Percentiles rank a stretch among this genome's conserved stretches.
These are phyloP conservation scores for Dothistroma septosporum DNA, from an alignment of 2,329 filamentous ascomycete species.

Conservation along the genomic window DNA sequence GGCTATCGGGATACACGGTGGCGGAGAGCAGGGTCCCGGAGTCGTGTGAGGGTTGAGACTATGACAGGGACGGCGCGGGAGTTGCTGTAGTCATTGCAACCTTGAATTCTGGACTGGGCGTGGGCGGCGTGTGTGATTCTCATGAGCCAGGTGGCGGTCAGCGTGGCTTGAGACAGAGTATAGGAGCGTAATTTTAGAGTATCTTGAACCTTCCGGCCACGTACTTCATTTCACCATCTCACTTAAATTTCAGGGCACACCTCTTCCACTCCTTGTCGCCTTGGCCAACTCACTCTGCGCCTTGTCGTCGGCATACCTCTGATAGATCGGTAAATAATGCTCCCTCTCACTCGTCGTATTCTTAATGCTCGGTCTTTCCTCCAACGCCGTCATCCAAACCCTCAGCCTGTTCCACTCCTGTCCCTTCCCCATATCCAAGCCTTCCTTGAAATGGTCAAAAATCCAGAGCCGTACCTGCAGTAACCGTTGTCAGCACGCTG, in stretches of 20 bases:
- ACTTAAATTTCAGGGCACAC: conserved; percentile 52
- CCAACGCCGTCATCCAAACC: conserved; percentile 59
- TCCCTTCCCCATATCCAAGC: conserved; percentile 47
- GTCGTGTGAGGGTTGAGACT: background rate
- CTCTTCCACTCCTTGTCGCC: conserved; percentile 54
- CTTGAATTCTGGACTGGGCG: too few relatives aligned
- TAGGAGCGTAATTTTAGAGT: too few relatives aligned
- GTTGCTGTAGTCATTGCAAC: too few relatives aligned
- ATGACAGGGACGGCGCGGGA: too few relatives aligned
- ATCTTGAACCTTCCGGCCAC: too few relatives aligned
- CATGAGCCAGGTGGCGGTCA: too few relatives aligned
- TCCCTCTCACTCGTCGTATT: conserved; percentile 66
- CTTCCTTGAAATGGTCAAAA: conserved; percentile 69
- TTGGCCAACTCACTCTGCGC: conserved; percentile 48
- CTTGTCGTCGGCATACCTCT: conserved; percentile 45
- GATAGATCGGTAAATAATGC: conserved; percentile 65
- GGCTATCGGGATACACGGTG: too few relatives aligned
- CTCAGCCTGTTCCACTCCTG: conserved; percentile 62
- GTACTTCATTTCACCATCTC: too few relatives aligned
- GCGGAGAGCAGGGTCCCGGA: background rate
- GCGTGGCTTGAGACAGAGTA: too few relatives aligned
- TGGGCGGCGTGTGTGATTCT: too few relatives aligned
- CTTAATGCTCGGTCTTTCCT: conserved; percentile 57
- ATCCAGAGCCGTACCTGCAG: conserved; percentile 57
- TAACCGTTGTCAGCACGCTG: background rate